Conservation (phyloP, 2,329 filamentous ascomycete genomes). For the Pleurostoma richardsiae region DNA sequence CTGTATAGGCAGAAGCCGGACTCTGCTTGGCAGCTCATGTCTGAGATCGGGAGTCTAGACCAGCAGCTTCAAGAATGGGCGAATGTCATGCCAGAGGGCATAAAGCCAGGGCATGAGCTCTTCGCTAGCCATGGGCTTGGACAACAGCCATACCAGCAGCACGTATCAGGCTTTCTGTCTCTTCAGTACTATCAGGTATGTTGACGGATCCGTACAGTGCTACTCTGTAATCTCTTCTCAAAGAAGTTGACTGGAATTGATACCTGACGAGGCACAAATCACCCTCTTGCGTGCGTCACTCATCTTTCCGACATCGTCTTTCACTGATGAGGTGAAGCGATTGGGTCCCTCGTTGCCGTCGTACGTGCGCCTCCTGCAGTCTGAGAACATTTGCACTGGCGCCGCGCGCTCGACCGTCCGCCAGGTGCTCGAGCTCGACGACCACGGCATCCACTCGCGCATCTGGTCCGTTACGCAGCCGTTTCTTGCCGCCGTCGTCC, state of each 20-base stretch:
- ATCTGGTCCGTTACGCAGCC: too few species aligned
- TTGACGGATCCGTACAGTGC: too few species aligned
- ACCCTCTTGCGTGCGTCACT: too few species aligned
- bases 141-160: too few species aligned
- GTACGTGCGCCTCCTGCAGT: constrained; percentile 5
- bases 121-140: neutral
- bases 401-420: constrained; percentile 6
- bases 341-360: neutral
- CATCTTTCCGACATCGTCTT: too few species aligned
- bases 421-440: constrained; percentile 10
- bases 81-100: neutral
- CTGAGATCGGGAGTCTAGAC: constrained; percentile 2
- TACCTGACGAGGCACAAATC: too few species aligned
- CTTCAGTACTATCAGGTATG: too few species aligned
- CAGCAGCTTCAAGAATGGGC: constrained; percentile 3
- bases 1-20: neutral
- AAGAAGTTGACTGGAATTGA: too few species aligned
- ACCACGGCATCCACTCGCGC: constrained; percentile 5
- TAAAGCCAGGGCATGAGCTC: constrained; percentile 1
- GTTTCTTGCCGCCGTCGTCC: too few species aligned
- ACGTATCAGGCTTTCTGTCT: too few species aligned
- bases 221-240: too few species aligned
- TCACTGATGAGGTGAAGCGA: too few species aligned
- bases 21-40: constrained; percentile 2
- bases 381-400: constrained; percentile 4